Evolutionary conservation across 768 basidiomycete genomes (phyloP), one percentile per base, ranked within the genome.

Genomic region (Psilocybe tampanensis): DNA sequence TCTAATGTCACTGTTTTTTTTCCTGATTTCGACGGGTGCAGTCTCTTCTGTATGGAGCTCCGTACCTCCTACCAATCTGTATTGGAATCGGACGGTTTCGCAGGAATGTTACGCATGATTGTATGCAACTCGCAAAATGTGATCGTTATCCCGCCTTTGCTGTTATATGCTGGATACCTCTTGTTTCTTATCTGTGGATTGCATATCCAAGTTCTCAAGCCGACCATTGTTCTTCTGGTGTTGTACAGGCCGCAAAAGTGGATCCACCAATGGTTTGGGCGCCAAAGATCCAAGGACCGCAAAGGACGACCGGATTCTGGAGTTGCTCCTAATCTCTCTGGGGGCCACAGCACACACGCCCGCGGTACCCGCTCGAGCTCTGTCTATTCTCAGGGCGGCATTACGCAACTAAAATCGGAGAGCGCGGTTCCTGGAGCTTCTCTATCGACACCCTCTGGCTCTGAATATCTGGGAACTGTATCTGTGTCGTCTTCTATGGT

Each of bases 251-350:
- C 72, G 23, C 21, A 44, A 21, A 70, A 69, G 58, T 76, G 76
- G 75, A 74, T 77, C 19, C 50, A 59, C 26, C 67, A 68, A 26
- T 77, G 74, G 74, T 72, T 72, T 26, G 60, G 59, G 43, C 68
- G 72, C 8, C 67, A 70, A 50, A 59, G 72, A 17, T 56, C 48
- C 12, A 74, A 74, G 41, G 62, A 60, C 8, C 63, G 66, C 21
- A 67, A 59, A 52, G 58, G 61, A 18, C 29, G 55, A 54, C 12
- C 44, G 23, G 11, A 11, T 39, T 18, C 44, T 13, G 45, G 36
- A 48, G 54, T 56, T 47, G 8, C n/a, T 39, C 15, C 36, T 51
- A 61, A 47, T 52, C 59, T 2, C 17, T 15, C 43, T 24, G 48
- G 41, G 3, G 17, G 34, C 39, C 6, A 21, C 0, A 45, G 23